Conservation (phyloP, 352 stramenopile genomes). For the Phytophthora citrophthora region DNA sequence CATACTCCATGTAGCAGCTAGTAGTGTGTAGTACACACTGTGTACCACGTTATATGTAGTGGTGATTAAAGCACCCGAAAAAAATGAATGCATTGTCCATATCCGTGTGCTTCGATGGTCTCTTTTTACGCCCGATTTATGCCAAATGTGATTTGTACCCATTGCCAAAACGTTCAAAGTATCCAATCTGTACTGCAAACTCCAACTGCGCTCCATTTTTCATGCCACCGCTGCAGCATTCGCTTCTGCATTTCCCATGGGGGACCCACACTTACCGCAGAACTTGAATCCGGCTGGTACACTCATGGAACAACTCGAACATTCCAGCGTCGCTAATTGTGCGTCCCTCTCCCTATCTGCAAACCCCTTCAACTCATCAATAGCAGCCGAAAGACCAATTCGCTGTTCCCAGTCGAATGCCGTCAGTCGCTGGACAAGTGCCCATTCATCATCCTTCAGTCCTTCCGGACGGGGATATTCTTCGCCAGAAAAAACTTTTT, state of each 20-base stretch:
- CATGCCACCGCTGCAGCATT: background rate
- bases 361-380: slow-evolving; percentile 15
- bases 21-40: too few relatives aligned
- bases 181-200: too few relatives aligned
- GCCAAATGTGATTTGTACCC: background rate
- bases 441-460: slow-evolving; percentile 27
- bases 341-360: slow-evolving; percentile 26
- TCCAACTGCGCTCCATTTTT: background rate
- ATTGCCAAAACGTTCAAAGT: too few relatives aligned
- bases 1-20: too few relatives aligned
- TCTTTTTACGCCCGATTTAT: too few relatives aligned
- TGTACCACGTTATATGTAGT: too few relatives aligned
- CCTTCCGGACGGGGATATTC: slow-evolving; percentile 16
- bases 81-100: too few relatives aligned
- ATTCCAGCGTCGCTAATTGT: slow-evolving; percentile 19
- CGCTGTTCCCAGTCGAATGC: slow-evolving; percentile 14
- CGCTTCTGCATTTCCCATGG: background rate
- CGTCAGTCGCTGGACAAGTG: slow-evolving; percentile 13
- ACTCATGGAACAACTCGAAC: slow-evolving; percentile 16
- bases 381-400: slow-evolving; percentile 9
- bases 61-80: too few relatives aligned
- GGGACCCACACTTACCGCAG: slow-evolving; percentile 30
- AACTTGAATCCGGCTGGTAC: slow-evolving; percentile 30
- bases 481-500: slow-evolving; percentile 20
- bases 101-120: too few relatives aligned